Evolutionary conservation across 75 land plant species (phyloP), one percentile per base, ranked within the genome.

Genomic region (Sequoia sempervirens): DNA sequence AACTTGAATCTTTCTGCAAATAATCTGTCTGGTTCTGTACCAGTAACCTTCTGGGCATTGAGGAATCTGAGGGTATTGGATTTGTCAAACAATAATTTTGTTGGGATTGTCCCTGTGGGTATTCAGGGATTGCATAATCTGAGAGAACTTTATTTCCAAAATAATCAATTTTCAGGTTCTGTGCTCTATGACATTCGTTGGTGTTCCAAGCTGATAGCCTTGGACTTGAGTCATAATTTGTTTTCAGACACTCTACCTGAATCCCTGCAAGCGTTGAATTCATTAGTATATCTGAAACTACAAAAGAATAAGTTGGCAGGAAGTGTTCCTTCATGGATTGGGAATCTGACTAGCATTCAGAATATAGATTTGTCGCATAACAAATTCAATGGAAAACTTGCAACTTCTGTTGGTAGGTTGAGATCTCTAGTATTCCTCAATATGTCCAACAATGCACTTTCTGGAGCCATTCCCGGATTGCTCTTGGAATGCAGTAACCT

Each of bases 151-250:
- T 46, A 79, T 37, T 80, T 96, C 14, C 87, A 81, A 50, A 85
- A 84, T 15, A 96, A 96, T 86, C 80, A 75, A 2, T 88, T 96
- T 85, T 83, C 87, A 0, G 97, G 99, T 1, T 50, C 84, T 12
- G 17, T 96, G 14, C 94, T 95, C 0, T 3, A 76, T 15, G 94
- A 92, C 46, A 76, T 95, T 36, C 91, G 95, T 68, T 58, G 85
- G 5, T 92, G 94, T 66, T 84, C 84, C 1, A 89, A 87, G 32
- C 86, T 96, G 79, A 56, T 32, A 30, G 80, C 9, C 3, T n/a
- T 97, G 52, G 95, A 95, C 86, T 78, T 93, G 14, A 89, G 95
- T 83, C 28, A 86, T 15, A 97, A 97, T 81, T 20, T 58, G 70
- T 90, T 96, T 80, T 54, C 84, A 20, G 95, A 94, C 32, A 79